These are phyloP conservation scores for Ilex aquifolium DNA, from an alignment of 257 asterid genomes.

Conservation along the genomic window DNA sequence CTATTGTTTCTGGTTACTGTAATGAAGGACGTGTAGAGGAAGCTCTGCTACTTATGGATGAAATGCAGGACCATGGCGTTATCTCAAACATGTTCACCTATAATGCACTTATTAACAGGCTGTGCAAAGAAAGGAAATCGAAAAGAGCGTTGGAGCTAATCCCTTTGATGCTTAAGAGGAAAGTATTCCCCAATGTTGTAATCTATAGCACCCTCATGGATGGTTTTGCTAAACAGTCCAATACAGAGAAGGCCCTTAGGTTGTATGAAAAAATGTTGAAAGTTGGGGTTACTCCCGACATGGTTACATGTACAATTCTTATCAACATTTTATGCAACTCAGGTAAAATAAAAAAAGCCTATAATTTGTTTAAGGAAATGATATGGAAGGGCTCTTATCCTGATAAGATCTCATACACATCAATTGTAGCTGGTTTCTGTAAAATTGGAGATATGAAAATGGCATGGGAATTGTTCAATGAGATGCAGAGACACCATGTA, in stretches of 20 bases:
- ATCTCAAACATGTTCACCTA: slow-evolving; percentile 29
- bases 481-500: slow-evolving; percentile 27
- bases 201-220: slow-evolving; percentile 40
- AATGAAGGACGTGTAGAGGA: slow-evolving; percentile 31
- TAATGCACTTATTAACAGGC: slow-evolving; percentile 26
- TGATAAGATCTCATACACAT: slow-evolving; percentile 38
- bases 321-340: slow-evolving; percentile 26
- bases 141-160: slow-evolving; percentile 48
- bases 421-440: slow-evolving; percentile 48
- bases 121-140: slow-evolving; percentile 40
- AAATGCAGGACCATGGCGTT: slow-evolving; percentile 30
- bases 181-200: slow-evolving; percentile 41
- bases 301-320: slow-evolving; percentile 35
- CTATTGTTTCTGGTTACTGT: slow-evolving; percentile 30
- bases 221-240: slow-evolving; percentile 46
- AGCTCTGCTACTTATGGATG: slow-evolving; percentile 31
- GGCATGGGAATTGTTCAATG: slow-evolving; percentile 36
- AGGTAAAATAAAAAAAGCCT: slow-evolving; percentile 39
- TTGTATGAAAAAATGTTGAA: slow-evolving; percentile 41
- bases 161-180: slow-evolving; percentile 46
- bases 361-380: slow-evolving; percentile 33
- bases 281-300: slow-evolving; percentile 42
- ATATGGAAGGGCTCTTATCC: slow-evolving; percentile 26
- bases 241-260: slow-evolving; percentile 31
- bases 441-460: slow-evolving; percentile 26